Evolutionary conservation across 177 flowering plant species (phyloP), one percentile per base, ranked within the genome.

Genomic region (Vitis hybrid): DNA sequence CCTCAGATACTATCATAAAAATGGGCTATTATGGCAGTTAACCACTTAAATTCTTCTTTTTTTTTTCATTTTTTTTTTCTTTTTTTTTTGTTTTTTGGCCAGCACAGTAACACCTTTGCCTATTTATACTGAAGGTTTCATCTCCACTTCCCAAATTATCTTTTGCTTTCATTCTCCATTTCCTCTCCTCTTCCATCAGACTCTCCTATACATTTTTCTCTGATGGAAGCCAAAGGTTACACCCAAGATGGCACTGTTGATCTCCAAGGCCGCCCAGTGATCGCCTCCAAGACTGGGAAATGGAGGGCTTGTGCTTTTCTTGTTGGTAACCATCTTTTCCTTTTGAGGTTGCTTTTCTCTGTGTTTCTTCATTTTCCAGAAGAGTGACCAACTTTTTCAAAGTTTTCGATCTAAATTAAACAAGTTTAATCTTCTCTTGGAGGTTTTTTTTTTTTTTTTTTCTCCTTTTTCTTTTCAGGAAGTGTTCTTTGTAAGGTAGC

Each of bases 291-390:
- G 70, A 88, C 91, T 52, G 91, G 92, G 29, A 88, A 83, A 73
- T 90, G 95, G 95, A 87, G 74, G 73, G 95, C 92, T 60, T 88
- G 92, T 65, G 70, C 87, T 58, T 88, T 84, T 59, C 83, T 90
- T 5, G 82, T 87, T 6, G 89, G 94, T 88, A 77, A 68, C 16
- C 16, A 2, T 3, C n/a, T 5, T n/a, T 15, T 21, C 29, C 19
- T 26, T 26, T 26, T 26, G 29, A 26, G 29, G 29, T 26, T 26
- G 29, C 29, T 26, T 26, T 51, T 66, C 16, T 14, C 11, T 22
- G 16, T 3, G 39, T 26, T 18, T 26, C 33, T 15, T 51, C 45
- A 39, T 39, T 7, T 39, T 5, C 45, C 45, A 39, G 8, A 39
- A 39, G 45, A 39, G 45, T 39, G 8, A 1, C 6, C 6, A 39